These are phyloP conservation scores for Flaveria brownii DNA, from an alignment of 129 eudicot genomes.

Conservation along the genomic window DNA sequence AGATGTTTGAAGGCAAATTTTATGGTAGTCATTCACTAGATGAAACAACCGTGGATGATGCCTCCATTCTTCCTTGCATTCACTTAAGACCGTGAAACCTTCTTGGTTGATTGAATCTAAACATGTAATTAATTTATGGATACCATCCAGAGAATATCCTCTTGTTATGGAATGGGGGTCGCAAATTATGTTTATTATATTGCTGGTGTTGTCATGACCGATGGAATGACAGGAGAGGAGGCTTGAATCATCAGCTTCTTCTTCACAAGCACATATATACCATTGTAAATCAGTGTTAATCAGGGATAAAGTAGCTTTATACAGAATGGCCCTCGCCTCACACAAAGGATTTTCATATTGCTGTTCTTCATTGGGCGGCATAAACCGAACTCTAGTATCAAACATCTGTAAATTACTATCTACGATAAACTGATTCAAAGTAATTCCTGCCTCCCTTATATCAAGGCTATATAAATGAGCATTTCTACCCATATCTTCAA, in stretches of 20 bases:
- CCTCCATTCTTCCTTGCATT: slow-evolving; percentile 4
- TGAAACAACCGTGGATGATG: not conserved
- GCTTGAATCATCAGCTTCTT: slow-evolving; percentile 3
- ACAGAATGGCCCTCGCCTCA: not conserved
- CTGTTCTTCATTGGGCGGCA: not conserved
- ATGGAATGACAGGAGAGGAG: not conserved
- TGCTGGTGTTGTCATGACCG: not conserved
- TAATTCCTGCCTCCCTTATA: not conserved
- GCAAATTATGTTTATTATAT: not conserved
- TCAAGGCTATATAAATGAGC: slow-evolving; percentile 16
- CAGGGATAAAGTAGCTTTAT: not conserved
- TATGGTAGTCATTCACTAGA: slow-evolving; percentile 5
- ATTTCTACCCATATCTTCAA: not conserved
- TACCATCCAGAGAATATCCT: not conserved
- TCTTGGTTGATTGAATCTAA: not conserved
- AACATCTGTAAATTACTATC: not conserved
- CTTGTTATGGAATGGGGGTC: not conserved
- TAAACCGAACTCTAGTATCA: not conserved
- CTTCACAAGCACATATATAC: slow-evolving; percentile 18
- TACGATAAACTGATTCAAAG: not conserved
- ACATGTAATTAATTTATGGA: not conserved
- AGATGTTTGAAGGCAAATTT: not conserved
- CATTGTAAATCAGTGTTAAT: not conserved
- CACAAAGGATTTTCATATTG: not conserved
- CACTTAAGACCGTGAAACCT: slow-evolving; percentile 7